Evolutionary conservation across 2,329 filamentous ascomycete genomes (phyloP), one percentile per base, ranked within the genome.

Genomic region (Fusarium praegraminearum): DNA sequence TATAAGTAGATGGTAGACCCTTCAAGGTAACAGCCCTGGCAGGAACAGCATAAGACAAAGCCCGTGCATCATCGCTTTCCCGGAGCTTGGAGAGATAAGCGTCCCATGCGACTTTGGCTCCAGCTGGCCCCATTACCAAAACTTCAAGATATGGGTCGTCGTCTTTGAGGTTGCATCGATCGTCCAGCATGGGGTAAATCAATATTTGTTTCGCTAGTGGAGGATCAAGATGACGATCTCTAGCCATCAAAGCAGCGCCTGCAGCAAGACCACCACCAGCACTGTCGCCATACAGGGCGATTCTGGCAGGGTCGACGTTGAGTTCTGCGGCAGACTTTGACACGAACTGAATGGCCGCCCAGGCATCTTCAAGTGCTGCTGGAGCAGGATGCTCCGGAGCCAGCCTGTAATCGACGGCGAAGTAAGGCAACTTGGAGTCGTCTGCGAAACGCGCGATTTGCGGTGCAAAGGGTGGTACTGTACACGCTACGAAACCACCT

Each of bases 1-100:
- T 73, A 30, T 80, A 83, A 4, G 78, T 78, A 5, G 61, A 62
- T 2, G 81, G 81, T 35, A 83, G 65, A 7, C 76, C 75, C 10
- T 54, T 43, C 4, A 79, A 33, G 12, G 68, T 69, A 7, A 22
- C n/a, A 7, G 72, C 73, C 0, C 73, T 57, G 5, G 73, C 77
- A 9, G 76, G 76, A 13, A 69, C 72, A 4, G 65, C 66, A 26
- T 76, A 75, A 9, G 58, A 50, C 4, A 63, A 44, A 8, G 66
- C 43, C 16, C 69, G 59, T 0, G 46, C 52, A 18, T 70, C 62
- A 28, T 8, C 10, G 1, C 20, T 15, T 30, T 59, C 33, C 62
- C 60, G 28, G 67, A 51, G 35, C 5, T 41, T 32, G 8, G 33
- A 47, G 2, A 47, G 43, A 13, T 67, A 70, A 0, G 69, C 74